Conservation (phyloP, 1,284 basidiomycete genomes). For the Pseudozyma tsukubaensis region DNA sequence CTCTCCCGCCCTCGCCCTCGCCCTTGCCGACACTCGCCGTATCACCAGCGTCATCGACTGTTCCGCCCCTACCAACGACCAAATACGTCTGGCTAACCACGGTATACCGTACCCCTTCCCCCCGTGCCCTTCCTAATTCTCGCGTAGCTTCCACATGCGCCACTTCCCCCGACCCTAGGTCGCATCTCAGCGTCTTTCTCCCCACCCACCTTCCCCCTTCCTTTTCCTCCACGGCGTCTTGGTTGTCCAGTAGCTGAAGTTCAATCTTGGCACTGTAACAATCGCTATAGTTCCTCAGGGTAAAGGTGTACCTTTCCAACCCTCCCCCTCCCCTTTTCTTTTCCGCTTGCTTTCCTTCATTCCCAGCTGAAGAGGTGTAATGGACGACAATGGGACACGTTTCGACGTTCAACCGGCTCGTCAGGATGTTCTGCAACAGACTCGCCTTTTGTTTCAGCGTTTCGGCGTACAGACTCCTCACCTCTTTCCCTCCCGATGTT, state of each 20-base stretch:
- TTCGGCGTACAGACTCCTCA: slow-evolving; percentile 58
- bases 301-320: slow-evolving; percentile 1
- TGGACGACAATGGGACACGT: slow-evolving; percentile 22
- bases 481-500: background rate
- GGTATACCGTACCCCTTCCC: background rate
- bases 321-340: background rate
- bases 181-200: slow-evolving; percentile 20
- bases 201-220: slow-evolving; percentile 3
- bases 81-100: slow-evolving; percentile 7
- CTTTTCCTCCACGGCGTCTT: background rate
- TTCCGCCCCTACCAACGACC: too few relatives aligned
- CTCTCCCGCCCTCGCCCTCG: background rate
- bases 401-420: slow-evolving; percentile 35
- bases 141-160: slow-evolving; percentile 1
- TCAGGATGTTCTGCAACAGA: slow-evolving; percentile 35
- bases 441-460: slow-evolving; percentile 46
- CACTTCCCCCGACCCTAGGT: background rate
- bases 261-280: slow-evolving; percentile 1
- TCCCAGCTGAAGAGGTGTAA: too few relatives aligned
- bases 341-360: background rate
- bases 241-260: background rate
- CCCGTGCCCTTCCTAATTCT: background rate
- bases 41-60: too few relatives aligned
- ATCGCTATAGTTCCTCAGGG: slow-evolving; percentile 30
- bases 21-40: too few relatives aligned